Conservation (phyloP, 169 alveolate species). For the Plasmodium vinckei region DNA sequence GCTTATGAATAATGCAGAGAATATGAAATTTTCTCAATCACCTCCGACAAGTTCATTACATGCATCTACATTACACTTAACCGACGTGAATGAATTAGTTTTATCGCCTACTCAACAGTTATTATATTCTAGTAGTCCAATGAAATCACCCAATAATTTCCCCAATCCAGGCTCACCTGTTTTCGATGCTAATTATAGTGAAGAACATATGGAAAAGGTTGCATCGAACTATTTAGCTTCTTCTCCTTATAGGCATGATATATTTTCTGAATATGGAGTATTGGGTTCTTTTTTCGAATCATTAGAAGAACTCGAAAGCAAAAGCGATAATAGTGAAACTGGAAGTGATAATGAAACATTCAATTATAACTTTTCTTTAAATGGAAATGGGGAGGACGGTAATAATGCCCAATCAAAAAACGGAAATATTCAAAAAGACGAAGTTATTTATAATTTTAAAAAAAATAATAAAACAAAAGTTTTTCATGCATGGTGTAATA, state of each 20-base stretch:
- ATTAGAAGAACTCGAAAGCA: conserved; percentile 57
- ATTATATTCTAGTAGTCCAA: conserved; percentile 51
- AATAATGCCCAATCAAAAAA: conserved; percentile 14
- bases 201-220: conserved; percentile 66
- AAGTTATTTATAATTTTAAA: conserved; percentile 68
- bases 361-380: conserved; percentile 43
- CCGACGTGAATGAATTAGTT: conserved; percentile 74
- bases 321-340: conserved; percentile 63
- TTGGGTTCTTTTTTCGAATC: conserved; percentile 70
- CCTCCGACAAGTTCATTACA: conserved; percentile 75
- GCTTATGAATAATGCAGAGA: conserved; percentile 62
- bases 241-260: conserved; percentile 65
- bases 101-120: conserved; percentile 67
- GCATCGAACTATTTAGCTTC: conserved; percentile 59
- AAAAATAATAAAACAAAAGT: conserved; percentile 54
- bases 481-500: conserved; percentile 72
- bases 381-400: neutral
- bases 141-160: conserved; percentile 55
- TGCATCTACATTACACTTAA: conserved; percentile 67
- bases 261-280: conserved; percentile 70
- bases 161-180: conserved; percentile 36
- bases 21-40: conserved; percentile 70
- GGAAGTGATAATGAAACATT: conserved; percentile 51
- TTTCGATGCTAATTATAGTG: conserved; percentile 68
- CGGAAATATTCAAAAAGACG: conserved; percentile 43